A percentile compares a stretch with the other conserved stretches of the same genome.
phyloP scores from a whole-genome alignment of 768 basidiomycete genomes.

The Lactarius psammicola region DNA sequence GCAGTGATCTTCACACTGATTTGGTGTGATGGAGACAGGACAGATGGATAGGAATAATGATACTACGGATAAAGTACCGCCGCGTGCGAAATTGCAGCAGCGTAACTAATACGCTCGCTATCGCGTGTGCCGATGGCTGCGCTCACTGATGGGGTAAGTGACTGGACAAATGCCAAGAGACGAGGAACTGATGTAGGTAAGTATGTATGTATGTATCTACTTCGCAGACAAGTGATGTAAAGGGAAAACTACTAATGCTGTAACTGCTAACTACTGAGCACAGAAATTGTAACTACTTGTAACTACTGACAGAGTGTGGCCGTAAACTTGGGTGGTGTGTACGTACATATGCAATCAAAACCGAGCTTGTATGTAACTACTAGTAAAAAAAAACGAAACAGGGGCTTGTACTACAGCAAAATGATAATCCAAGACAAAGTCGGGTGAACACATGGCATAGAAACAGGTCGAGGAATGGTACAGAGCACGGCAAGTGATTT shows the following conservation, averaged over 20 bases:
- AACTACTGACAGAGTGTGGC: conserved; percentile 26
- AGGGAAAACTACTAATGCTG: conserved; percentile 21
- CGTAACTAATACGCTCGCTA: neutral
- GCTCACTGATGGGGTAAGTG: conserved; percentile 13
- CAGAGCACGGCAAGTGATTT: conserved; percentile 13
- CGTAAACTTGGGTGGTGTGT: conserved; percentile 15
- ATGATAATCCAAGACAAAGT: conserved; percentile 24
- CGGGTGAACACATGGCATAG: conserved; percentile 15
- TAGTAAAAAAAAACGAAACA: conserved; percentile 21
- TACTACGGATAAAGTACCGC: neutral
- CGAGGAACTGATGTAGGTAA: conserved; percentile 18
- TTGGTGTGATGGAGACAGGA: neutral
- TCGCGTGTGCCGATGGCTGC: conserved; percentile 11
- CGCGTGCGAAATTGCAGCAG: conserved; percentile 2
- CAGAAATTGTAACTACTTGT: conserved; percentile 31
- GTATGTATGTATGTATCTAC: conserved; percentile 28
- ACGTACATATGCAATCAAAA: conserved; percentile 29
- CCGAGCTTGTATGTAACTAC: conserved; percentile 28
- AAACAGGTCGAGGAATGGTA: conserved; percentile 17
- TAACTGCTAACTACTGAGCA: conserved; percentile 25
- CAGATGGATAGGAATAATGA: conserved; percentile 13
- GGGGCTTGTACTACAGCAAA: conserved; percentile 25
- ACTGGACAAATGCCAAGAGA: neutral
- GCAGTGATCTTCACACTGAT: conserved; percentile 7
- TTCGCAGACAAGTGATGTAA: conserved; percentile 22